Evolutionary conservation across 495 filamentous ascomycete genomes (phyloP).

Genomic region (Chaetomidium leptoderma): DNA sequence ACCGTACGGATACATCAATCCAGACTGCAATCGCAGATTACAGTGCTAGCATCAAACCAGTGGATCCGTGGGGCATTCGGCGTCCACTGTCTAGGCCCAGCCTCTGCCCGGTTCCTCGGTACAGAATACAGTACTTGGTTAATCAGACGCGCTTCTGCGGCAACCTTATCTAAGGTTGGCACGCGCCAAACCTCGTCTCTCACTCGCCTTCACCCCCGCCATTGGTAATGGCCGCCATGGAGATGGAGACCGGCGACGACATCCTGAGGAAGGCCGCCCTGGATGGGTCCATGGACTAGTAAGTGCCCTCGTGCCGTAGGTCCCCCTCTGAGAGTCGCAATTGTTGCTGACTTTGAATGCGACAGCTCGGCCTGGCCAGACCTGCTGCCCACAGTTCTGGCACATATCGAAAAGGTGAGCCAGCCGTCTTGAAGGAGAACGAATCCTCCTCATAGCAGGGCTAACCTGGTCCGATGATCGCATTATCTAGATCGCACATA

Average conservation of each 20-base stretch:
- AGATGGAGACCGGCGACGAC: conserved; percentile 55
- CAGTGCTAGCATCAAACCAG: too few relatives aligned
- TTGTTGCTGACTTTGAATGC: conserved; percentile 14
- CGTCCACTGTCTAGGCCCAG: background rate
- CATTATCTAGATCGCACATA: conserved; percentile 34
- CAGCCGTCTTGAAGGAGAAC: too few relatives aligned
- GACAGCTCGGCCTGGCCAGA: conserved; percentile 40
- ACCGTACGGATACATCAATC: too few relatives aligned
- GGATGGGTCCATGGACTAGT: conserved; percentile 68
- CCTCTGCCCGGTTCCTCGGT: background rate
- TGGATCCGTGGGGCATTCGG: background rate
- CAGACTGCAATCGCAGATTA: too few relatives aligned
- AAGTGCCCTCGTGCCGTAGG: conserved; percentile 24
- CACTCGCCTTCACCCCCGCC: conserved; percentile 7
- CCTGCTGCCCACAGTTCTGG: conserved; percentile 35
- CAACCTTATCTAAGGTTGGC: too few relatives aligned
- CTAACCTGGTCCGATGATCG: background rate
- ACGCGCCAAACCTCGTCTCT: conserved; percentile 12
- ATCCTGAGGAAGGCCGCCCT: conserved; percentile 58
- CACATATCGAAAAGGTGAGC: conserved; percentile 42
- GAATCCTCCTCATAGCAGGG: too few relatives aligned
- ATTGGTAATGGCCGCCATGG: conserved; percentile 39
- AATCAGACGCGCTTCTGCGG: background rate
- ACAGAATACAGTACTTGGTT: too few relatives aligned
- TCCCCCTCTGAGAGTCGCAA: background rate